Percentiles rank a stretch among this genome's conserved stretches.
phyloP scores from a whole-genome alignment of 352 stramenopile genomes.

The Elongisporangium anandrum region DNA sequence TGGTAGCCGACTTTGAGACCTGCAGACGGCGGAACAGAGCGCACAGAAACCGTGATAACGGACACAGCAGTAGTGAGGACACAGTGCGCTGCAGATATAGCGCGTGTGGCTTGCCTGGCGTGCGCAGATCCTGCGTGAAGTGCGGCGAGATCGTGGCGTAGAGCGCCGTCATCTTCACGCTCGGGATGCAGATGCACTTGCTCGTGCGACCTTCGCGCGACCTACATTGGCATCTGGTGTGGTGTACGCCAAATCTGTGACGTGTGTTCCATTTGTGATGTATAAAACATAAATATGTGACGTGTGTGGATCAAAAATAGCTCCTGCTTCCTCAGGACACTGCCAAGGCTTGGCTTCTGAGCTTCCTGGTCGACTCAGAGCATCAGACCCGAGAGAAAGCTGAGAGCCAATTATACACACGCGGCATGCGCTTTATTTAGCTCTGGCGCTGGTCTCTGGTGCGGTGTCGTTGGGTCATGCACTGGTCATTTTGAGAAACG shows the following conservation, averaged over 20 bases:
- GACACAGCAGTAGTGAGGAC: neutral
- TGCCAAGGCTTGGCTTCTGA: no score
- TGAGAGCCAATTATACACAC: neutral
- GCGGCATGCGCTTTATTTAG: neutral
- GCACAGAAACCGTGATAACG: neutral
- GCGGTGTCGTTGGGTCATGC: slow-evolving; percentile 1
- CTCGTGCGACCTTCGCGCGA: neutral
- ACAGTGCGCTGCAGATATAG: neutral
- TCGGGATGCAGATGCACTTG: neutral
- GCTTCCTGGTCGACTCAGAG: neutral
- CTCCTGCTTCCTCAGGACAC: neutral
- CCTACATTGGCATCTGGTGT: neutral
- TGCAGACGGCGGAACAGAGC: slow-evolving; percentile 1
- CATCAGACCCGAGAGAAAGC: no score
- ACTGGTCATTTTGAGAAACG: slow-evolving; percentile 33
- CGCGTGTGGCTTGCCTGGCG: slow-evolving; percentile 20
- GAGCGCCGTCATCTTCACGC: slow-evolving; percentile 43
- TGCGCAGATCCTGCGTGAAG: slow-evolving; percentile 66
- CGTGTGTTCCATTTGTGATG: neutral
- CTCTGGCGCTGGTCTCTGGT: neutral
- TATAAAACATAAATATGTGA: slow-evolving; percentile 1
- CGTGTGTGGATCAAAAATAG: neutral
- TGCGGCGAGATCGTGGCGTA: slow-evolving; percentile 66
- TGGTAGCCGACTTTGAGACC: slow-evolving; percentile 65
- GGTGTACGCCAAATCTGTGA: neutral